A percentile compares a stretch with the other conserved stretches of the same genome.
Evolutionary conservation across 1,284 basidiomycete genomes (phyloP).

Genomic region (Mycosarcoma maydis): DNA sequence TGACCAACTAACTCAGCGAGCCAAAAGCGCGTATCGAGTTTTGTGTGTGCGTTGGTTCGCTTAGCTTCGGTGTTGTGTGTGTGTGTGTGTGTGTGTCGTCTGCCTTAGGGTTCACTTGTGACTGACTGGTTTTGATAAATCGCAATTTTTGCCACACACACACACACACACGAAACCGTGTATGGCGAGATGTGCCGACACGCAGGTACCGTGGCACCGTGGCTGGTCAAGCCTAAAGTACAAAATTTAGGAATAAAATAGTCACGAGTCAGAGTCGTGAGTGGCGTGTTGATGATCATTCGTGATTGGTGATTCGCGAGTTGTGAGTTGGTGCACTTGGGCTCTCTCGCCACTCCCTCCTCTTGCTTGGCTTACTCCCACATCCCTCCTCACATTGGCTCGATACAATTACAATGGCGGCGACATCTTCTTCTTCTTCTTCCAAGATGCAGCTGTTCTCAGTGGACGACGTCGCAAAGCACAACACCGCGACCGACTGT

Average conservation of each 20-base stretch:
- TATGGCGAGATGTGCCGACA: too few relatives aligned
- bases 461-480: constrained; percentile 48
- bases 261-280: too few relatives aligned
- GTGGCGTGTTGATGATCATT: background rate
- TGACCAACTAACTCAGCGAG: too few relatives aligned
- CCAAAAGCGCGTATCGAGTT: too few relatives aligned
- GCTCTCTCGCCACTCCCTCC: background rate
- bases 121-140: background rate
- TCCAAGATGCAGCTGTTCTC: constrained; percentile 52
- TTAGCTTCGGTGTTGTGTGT: too few relatives aligned
- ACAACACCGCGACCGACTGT: constrained; percentile 75
- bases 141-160: background rate
- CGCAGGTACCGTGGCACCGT: too few relatives aligned
- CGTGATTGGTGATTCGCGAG: too few relatives aligned
- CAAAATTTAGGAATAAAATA: too few relatives aligned
- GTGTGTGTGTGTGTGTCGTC: background rate
- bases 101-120: background rate
- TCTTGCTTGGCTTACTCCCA: background rate
- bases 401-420: constrained; percentile 1
- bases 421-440: constrained; percentile 29
- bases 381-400: background rate
- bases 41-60: too few relatives aligned
- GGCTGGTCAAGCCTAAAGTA: too few relatives aligned
- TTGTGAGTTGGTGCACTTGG: background rate
- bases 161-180: too few relatives aligned